A percentile compares a stretch with the other conserved stretches of the same genome.
These are phyloP conservation scores for Xylariaceae sp. DNA, from an alignment of 2,329 filamentous ascomycete genomes.

Conservation along the genomic window DNA sequence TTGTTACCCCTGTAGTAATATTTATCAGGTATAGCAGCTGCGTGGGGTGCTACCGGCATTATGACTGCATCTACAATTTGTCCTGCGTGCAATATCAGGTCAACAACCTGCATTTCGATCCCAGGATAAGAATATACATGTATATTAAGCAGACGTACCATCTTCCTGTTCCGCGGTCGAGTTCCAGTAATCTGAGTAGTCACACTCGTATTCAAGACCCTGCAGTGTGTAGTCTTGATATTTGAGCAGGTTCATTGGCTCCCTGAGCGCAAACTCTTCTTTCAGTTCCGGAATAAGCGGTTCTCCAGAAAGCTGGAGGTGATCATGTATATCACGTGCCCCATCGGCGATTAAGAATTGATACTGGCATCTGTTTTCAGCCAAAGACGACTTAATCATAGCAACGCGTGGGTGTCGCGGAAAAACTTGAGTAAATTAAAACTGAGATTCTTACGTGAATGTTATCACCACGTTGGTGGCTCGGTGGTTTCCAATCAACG, in stretches of 20 bases:
- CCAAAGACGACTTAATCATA: neutral
- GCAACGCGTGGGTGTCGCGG: neutral
- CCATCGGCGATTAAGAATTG: constrained; percentile 36
- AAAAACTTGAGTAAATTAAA: neutral
- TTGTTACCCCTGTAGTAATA: constrained; percentile 37
- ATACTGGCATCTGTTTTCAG: constrained; percentile 2
- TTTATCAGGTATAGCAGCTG: constrained; percentile 45
- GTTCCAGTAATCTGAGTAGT: constrained; percentile 65
- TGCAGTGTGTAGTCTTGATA: constrained; percentile 33
- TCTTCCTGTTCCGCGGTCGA: constrained; percentile 45
- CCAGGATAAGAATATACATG: constrained; percentile 1
- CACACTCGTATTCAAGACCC: constrained; percentile 44
- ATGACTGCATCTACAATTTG: constrained; percentile 56
- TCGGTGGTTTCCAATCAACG: constrained; percentile 57
- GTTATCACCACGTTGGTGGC: constrained; percentile 39
- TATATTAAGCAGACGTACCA: constrained; percentile 33
- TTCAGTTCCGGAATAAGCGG: constrained; percentile 41
- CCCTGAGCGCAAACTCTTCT: neutral
- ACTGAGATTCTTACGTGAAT: constrained; percentile 35
- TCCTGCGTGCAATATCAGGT: constrained; percentile 24
- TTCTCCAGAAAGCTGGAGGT: constrained; percentile 47
- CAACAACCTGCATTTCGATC: neutral
- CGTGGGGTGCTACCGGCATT: constrained; percentile 47
- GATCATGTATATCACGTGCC: constrained; percentile 36
- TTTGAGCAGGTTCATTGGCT: constrained; percentile 24